Percentiles rank a stretch among this genome's conserved stretches.
These are phyloP conservation scores for Pascua sp. DNA, from an alignment of 1,284 basidiomycete genomes.

Conservation along the genomic window DNA sequence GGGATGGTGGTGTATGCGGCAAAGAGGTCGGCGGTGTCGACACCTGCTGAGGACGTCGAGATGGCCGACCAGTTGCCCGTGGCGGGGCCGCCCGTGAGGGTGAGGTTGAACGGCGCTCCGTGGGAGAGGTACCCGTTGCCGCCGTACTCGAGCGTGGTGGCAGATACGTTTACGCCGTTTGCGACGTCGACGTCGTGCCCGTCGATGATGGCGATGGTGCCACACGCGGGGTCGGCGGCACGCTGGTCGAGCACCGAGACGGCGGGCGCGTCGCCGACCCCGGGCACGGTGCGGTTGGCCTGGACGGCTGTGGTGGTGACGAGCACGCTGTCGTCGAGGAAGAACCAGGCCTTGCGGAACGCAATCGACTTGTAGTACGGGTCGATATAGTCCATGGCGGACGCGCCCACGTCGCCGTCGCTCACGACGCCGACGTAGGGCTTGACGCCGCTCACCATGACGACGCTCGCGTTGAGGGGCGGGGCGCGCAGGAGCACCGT, in stretches of 20 bases:
- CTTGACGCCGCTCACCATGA: conserved; percentile 53
- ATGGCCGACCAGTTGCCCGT: conserved; percentile 63
- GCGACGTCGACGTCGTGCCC: conserved; percentile 25
- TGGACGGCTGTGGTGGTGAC: conserved; percentile 59
- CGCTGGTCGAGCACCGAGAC: conserved; percentile 65
- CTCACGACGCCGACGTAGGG: conserved; percentile 64
- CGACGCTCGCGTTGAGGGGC: conserved; percentile 52
- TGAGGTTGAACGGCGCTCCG: conserved; percentile 37
- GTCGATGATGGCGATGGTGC: conserved; percentile 51
- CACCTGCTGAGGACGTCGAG: conserved; percentile 59
- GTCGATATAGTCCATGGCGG: conserved; percentile 56
- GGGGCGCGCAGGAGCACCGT: conserved; percentile 60
- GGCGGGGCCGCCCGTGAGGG: conserved; percentile 53
- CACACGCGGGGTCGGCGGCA: conserved; percentile 24
- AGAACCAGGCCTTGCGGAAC: conserved; percentile 70
- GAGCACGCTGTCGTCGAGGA: conserved; percentile 61
- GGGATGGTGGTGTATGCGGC: conserved; percentile 53
- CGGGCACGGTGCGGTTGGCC: conserved; percentile 36
- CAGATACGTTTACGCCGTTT: conserved; percentile 3
- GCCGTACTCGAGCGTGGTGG: conserved; percentile 29
- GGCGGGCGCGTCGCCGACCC: conserved; percentile 52
- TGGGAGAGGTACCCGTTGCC: conserved; percentile 33
- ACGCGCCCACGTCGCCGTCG: conserved; percentile 56
- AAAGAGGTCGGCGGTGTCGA: conserved; percentile 59
- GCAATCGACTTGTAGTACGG: conserved; percentile 57